Evolutionary conservation across 257 asterid genomes (phyloP), one percentile per base, ranked within the genome.

Genomic region (Penstemon newberryi): DNA sequence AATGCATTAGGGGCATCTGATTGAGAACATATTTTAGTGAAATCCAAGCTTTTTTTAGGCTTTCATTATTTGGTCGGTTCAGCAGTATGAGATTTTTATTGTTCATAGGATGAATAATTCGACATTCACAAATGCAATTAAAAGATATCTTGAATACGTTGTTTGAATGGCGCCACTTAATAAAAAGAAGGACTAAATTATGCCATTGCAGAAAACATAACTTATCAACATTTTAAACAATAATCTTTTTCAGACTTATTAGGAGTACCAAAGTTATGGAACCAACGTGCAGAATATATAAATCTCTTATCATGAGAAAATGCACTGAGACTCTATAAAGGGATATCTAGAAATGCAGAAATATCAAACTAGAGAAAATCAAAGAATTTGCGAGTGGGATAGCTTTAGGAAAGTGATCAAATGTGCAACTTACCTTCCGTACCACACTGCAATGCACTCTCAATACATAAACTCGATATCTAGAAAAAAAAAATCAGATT

Each of bases 391-490:
- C 46, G 54, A 50, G 15, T 50, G 60, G 55, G 65, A 62, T 47
- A 60, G 44, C 36, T 13, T 4, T 3, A 41, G 19, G 6, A 56
- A 55, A 44, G 9, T 8, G 15, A 72, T 15, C 36, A 57, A 51
- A 63, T 57, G 37, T 38, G 46, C 46, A 57, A 33, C 52, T 10
- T 75, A 86, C 93, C 93, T 83, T 77, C 60, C 65, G 44, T 80
- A 47, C 54, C 60, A 52, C 77, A 63, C 49, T 77, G 80, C 79
- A 70, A 60, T 47, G 77, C 84, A 66, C 76, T 87, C 41, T 56
- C 73, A 25, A 67, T 19, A 49, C 77, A 76, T 37, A 77, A 54
- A 56, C 74, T 66, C 25, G 83, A 77, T 70, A 90, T 78, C 98
- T 90, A 53, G 73, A 65, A 56, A 47, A 8, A 79, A 66, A 49